phyloP scores from a whole-genome alignment of 495 filamentous ascomycete species.

The Pseudevernia furfuracea region DNA sequence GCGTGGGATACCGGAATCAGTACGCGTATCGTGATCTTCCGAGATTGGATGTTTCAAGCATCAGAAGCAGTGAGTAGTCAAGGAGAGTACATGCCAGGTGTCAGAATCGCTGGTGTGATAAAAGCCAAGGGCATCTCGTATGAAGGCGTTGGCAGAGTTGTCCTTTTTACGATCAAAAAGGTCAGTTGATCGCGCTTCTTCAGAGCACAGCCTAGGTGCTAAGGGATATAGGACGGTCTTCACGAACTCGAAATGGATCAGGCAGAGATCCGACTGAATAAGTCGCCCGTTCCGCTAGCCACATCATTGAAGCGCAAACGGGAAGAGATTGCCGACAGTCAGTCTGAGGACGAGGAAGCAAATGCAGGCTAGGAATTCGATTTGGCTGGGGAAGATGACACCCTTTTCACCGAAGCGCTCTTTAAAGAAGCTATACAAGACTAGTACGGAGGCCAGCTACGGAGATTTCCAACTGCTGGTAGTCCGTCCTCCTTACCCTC shows the following conservation, averaged over 20 bases:
- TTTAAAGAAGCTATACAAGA: no score
- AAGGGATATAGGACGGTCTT: constrained; percentile 31
- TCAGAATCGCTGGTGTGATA: constrained; percentile 41
- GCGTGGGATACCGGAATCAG: constrained; percentile 65
- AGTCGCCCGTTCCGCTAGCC: not conserved
- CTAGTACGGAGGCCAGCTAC: no score
- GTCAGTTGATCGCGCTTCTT: no score
- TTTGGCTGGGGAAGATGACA: constrained; percentile 23
- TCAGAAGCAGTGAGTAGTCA: constrained; percentile 12
- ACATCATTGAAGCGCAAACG: constrained; percentile 40
- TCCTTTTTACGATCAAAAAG: constrained; percentile 36
- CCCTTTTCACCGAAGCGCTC: not conserved
- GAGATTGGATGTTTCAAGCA: constrained; percentile 46
- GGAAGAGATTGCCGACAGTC: constrained; percentile 44
- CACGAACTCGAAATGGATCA: constrained; percentile 22
- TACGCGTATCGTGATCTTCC: constrained; percentile 61
- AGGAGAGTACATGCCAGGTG: constrained; percentile 10
- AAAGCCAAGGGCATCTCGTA: constrained; percentile 37
- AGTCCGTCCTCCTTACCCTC: no score
- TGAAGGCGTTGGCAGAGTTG: constrained; percentile 33
- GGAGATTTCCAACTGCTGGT: no score
- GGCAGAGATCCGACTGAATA: not conserved
- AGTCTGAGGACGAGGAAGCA: constrained; percentile 40
- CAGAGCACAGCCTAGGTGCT: no score
- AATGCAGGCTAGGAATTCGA: constrained; percentile 33